phyloP scores from a whole-genome alignment of 805 yeast genomes.

The Candida pseudoglaebosa region DNA sequence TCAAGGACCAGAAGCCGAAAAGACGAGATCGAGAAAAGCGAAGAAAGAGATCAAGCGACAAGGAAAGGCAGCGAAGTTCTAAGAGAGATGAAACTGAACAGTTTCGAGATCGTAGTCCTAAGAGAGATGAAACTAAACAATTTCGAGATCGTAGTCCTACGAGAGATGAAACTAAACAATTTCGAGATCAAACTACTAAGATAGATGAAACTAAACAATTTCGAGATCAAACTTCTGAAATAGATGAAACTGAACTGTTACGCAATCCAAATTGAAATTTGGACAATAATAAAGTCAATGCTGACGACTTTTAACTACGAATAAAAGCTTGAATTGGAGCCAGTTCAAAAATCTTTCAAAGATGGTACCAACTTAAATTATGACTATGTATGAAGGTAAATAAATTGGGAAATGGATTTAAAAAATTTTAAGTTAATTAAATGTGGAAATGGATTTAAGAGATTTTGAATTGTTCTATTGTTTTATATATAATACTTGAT shows the following conservation, averaged over 20 bases:
- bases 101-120: slow-evolving; percentile 3
- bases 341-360: too few relatives aligned
- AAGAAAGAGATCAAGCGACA: slow-evolving; percentile 1
- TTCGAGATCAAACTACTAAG: slow-evolving; percentile 1
- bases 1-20: slow-evolving; percentile 5
- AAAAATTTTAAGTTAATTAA: too few relatives aligned
- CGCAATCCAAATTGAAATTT: slow-evolving; percentile 4
- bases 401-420: too few relatives aligned
- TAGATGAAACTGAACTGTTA: not conserved
- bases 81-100: slow-evolving; percentile 7
- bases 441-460: too few relatives aligned
- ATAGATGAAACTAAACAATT: not conserved
- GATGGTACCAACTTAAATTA: too few relatives aligned
- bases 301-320: not conserved
- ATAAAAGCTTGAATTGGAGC: too few relatives aligned
- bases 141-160: slow-evolving; percentile 1
- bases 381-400: too few relatives aligned
- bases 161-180: not conserved
- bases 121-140: slow-evolving; percentile 1
- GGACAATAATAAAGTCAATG: too few relatives aligned
- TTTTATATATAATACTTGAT: too few relatives aligned
- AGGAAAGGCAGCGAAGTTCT: slow-evolving; percentile 1
- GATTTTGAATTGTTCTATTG: too few relatives aligned
- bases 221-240: slow-evolving; percentile 1
- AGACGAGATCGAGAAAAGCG: slow-evolving; percentile 3